phyloP scores from a whole-genome alignment of 805 yeast species.

The Tetrapisispora phaffii region DNA sequence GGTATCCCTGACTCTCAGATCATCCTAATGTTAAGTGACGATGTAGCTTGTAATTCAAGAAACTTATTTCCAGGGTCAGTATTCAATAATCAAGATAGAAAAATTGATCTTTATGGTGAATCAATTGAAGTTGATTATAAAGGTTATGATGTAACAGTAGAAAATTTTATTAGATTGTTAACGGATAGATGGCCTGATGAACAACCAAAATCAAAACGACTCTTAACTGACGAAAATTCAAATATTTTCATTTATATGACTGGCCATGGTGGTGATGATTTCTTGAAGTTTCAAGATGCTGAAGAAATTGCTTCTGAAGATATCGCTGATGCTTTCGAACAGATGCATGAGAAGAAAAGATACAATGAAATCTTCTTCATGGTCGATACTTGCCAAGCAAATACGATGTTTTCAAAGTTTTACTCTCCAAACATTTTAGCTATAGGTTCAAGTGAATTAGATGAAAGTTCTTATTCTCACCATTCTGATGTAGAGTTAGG shows the following conservation, averaged over 20 bases:
- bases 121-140: conserved; percentile 92
- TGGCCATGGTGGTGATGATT: conserved; percentile 98
- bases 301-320: conserved; percentile 94
- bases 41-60: conserved; percentile 92
- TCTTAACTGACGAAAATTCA: conserved; percentile 86
- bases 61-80: conserved; percentile 95
- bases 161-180: conserved; percentile 80
- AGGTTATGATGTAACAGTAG: conserved; percentile 97
- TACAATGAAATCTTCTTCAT: conserved; percentile 93
- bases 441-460: conserved; percentile 81
- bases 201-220: conserved; percentile 85
- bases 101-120: conserved; percentile 86
- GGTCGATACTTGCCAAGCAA: conserved; percentile 99
- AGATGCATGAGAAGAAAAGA: conserved; percentile 91
- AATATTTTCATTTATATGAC: conserved; percentile 92
- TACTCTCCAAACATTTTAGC: conserved; percentile 88
- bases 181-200: conserved; percentile 95
- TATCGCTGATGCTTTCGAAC: conserved; percentile 92
- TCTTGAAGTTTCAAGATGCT: conserved; percentile 94
- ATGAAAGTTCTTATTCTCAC: conserved; percentile 88
- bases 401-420: conserved; percentile 88
- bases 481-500: conserved; percentile 94
- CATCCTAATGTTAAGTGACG: conserved; percentile 91
- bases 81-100: conserved; percentile 87
- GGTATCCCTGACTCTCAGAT: conserved; percentile 98